Base-by-base conservation (phyloP, 225 moss, liverwort and hornwort genomes). In the Anthoceros angustus region DNA sequence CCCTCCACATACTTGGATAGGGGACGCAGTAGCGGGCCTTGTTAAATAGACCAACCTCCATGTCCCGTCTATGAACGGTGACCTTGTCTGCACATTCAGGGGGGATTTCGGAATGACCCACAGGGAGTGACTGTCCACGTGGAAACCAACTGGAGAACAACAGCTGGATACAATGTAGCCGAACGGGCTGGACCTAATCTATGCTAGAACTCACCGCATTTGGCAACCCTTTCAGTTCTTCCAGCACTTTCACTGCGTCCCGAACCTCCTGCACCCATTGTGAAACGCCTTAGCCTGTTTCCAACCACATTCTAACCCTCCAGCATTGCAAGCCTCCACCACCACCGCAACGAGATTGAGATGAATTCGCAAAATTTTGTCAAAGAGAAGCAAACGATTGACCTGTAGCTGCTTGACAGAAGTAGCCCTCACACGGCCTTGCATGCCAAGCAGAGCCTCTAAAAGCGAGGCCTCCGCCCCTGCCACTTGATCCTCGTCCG, bases 31-130 rank as follows among this genome's bases (percentile, higher is more conserved):
- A 65, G 88, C 88, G 64, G 95, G 95, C 50, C 95, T 83, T 67
- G 91, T 95, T 40, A 90, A 90, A 73, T 83, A 95, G 88, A 95
- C 90, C 60, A 95, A 88, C 82, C 88, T 86, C 94, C 94, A 95
- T 12, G 83, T 84, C 64, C 94, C 94, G 79, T 95, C 94, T 40
- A 95, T 77, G 60, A 91, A 75, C 15, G 88, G 80, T 63, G 94
- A 95, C 25, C 79, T 82, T 69, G 90, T 91, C 94, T 94, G 75
- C 48, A 43, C 61, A 32, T 32, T 64, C 46, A 67, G 66, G 10
- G 16, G 50, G 23, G 41, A 42, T 25, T 39, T 63, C 65, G 61
- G 55, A 64, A 39, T 20, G 45, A 67, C 67, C 7, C 43, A n/a
- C 43, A 12, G 24, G 39, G 24, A 39, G n/a, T 18, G 24, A 15